phyloP scores from a whole-genome alignment of 2,329 filamentous ascomycete species.

The Fusarium nematophilum region DNA sequence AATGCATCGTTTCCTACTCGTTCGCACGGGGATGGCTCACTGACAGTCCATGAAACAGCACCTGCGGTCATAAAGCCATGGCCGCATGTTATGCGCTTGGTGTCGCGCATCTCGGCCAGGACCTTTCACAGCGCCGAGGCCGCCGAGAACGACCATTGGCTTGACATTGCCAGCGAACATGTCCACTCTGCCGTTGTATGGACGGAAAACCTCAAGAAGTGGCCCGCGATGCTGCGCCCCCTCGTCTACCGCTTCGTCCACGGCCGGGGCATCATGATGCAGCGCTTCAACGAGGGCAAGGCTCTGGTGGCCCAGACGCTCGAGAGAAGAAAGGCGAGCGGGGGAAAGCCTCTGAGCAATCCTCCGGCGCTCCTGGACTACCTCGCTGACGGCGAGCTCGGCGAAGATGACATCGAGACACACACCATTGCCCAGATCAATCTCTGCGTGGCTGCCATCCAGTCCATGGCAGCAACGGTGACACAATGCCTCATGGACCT shows the following conservation, averaged over 20 bases:
- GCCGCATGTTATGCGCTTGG: slow-evolving; percentile 4
- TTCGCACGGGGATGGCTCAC: no score
- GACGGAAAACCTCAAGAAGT: slow-evolving; percentile 12
- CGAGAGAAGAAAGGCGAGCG: neutral
- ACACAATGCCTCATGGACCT: slow-evolving; percentile 15
- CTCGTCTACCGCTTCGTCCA: slow-evolving; percentile 12
- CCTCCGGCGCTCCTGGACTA: slow-evolving; percentile 11
- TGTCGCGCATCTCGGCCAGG: slow-evolving; percentile 10
- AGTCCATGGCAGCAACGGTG: slow-evolving; percentile 18
- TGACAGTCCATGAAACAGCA: no score
- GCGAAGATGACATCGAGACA: slow-evolving; percentile 5
- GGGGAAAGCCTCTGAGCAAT: slow-evolving; percentile 1
- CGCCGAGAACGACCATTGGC: slow-evolving; percentile 13
- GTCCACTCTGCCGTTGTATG: slow-evolving; percentile 10
- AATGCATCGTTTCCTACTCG: no score
- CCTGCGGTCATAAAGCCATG: neutral
- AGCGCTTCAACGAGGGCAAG: slow-evolving; percentile 7
- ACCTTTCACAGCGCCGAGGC: slow-evolving; percentile 12
- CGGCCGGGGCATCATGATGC: slow-evolving; percentile 8
- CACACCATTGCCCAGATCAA: slow-evolving; percentile 17
- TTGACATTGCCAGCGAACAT: slow-evolving; percentile 14
- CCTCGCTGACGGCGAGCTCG: slow-evolving; percentile 1
- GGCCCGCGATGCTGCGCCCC: slow-evolving; percentile 8
- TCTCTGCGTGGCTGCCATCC: slow-evolving; percentile 17
- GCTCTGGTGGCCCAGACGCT: slow-evolving; percentile 5